Base-by-base conservation (phyloP, 441 rosid genomes). In the Euphorbia celastroides region DNA sequence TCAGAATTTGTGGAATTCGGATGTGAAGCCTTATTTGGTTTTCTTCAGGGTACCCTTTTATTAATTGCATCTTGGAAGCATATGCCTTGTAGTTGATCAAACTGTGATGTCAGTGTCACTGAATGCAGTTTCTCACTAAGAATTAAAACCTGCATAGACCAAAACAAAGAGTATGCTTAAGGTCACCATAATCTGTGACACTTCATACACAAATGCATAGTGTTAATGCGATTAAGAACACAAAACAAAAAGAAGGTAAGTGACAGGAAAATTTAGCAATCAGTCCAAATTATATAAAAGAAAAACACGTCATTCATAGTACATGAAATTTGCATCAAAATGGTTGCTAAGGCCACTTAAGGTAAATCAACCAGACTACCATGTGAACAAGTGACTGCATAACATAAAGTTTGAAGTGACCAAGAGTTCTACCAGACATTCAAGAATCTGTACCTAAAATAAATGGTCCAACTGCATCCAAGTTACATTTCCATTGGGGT, bases 61-160 rank as follows among this genome's bases (percentile, higher is more conserved):
- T 84, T 92, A 26, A 89, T 84, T 36, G 93, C 86, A 76, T 89
- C 97, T 81, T 92, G 97, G 82, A 94, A 92, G 63, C 99, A 93
- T 57, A 84, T 70, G 9, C 91, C 98, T 82, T 98, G 86, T 57
- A 94, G 82, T 79, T 88, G 88, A 83, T 94, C 96, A 78, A 86
- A 92, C 76, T 83, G 85, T 69, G 96, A 62, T 5, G 96, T n/a
- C n/a, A n/a, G n/a, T n/a, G n/a, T 84, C 65, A 89, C 92, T 38
- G 91, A 84, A 81, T 89, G 98, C 57, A 94, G 98, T 67, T 86
- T 94, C 83, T 92, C 98, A 65, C 97, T 94, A 77, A 92, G 66
- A 74, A 94, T 92, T 78, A 94, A 79, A 70, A 89, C 97, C 98
- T 94, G 81, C 66, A 79, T 5, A 72, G 57, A 48, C 16, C 60